Evolutionary conservation across 306 rosid species (phyloP).

Genomic region (Oxytropis ochrocephala): DNA sequence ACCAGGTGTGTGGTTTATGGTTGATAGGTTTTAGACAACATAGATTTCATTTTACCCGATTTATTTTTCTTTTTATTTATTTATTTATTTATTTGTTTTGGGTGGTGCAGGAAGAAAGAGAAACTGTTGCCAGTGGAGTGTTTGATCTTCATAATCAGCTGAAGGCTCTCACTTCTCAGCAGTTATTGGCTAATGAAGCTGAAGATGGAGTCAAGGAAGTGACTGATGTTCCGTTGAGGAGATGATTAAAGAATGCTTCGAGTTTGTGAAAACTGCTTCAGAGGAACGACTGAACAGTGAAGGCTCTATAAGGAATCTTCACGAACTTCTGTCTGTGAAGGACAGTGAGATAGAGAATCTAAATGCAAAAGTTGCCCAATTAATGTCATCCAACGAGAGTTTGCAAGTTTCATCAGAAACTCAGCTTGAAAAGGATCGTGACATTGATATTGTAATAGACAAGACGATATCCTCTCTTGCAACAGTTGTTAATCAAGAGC

Average conservation of each 20-base stretch:
- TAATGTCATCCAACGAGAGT: conserved; percentile 35
- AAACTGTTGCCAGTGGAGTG: conserved; percentile 39
- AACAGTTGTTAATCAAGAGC: conserved; percentile 44
- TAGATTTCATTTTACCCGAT: neutral
- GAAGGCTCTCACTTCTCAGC: conserved; percentile 39
- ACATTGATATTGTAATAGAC: conserved; percentile 39
- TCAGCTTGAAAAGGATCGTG: conserved; percentile 38
- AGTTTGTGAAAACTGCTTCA: conserved; percentile 36
- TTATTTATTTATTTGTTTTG: neutral
- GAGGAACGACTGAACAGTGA: conserved; percentile 40
- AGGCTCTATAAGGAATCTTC: conserved; percentile 39
- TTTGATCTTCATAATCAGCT: conserved; percentile 47
- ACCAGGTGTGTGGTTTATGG: conserved; percentile 35
- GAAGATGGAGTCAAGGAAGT: conserved; percentile 25
- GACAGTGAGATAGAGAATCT: conserved; percentile 70
- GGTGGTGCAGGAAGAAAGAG: conserved; percentile 55
- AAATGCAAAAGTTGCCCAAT: conserved; percentile 44
- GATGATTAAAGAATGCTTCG: conserved; percentile 50
- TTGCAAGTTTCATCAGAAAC: conserved; percentile 26
- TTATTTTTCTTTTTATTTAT: too few relatives aligned
- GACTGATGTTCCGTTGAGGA: conserved; percentile 28
- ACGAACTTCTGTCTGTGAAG: conserved; percentile 36
- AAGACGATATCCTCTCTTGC: conserved; percentile 51
- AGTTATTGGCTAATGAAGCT: conserved; percentile 13
- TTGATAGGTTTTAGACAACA: neutral